Evolutionary conservation across 2,329 filamentous ascomycete genomes (phyloP), one percentile per base, ranked within the genome.

Genomic region (Talaromyces sp.): DNA sequence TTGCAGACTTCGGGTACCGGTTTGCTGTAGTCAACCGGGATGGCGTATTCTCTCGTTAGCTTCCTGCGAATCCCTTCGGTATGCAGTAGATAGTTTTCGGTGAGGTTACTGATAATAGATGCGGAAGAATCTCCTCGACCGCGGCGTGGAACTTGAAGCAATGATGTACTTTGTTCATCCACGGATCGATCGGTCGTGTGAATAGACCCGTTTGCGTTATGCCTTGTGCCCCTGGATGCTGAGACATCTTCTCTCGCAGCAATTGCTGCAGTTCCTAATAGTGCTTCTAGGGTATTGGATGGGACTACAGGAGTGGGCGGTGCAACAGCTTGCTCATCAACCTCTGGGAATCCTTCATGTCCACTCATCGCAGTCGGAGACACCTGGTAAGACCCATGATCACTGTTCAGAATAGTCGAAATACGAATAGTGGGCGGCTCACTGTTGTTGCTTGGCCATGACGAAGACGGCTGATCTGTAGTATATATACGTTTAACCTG

Each of bases 11-110:
- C 62, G 2, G 54, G 48, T 3, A 60, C 37, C 15, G 41, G 39
- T 19, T 53, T 60, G 13, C 59, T 43, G 43, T 63, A 63, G 37
- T 64, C 43, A 13, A 64, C 56, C 9, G 25, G 39, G 7, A 56
- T 56, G 0, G 28, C 9, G 25, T 37, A 56, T 46, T 36, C 28
- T 1, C 13, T 21, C 11, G 41, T 17, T 35, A 37, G 53, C 39
- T 8, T 56, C 17, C 11, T 35, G 28, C 51, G 36, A 9, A 17
- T 41, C n/a, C 19, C 53, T 45, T 45, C 40, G 6, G 40, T 45
- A n/a, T 45, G 53, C n/a, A 22, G 1, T 2, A 19, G 22, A 33
- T 45, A 55, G 8, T 21, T 46, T 19, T 46, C 53, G 10, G 53
- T 45, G 25, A 35, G n/a, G 10, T 35, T 55, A n/a, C 53, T 55